Evolutionary conservation across 371 early-diverging fungal genomes (phyloP), one percentile per base, ranked within the genome.

Genomic region (Smittium mucronatum): DNA sequence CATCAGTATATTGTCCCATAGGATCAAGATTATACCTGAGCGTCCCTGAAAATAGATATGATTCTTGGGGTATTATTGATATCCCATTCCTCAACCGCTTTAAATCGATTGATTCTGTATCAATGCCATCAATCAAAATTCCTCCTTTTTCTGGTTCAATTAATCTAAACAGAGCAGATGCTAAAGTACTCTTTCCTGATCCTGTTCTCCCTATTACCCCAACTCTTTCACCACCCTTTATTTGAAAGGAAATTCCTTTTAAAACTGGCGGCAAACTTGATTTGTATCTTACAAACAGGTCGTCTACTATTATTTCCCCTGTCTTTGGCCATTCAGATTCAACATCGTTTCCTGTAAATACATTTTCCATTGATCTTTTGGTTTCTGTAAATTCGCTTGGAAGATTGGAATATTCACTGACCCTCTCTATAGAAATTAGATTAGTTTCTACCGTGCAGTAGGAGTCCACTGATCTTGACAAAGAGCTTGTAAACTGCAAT

Each of bases 31-130:
- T 89, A 2, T 78, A 77, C 17, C 89, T 77, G 0, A 88, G 74
- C 0, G 88, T 81, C 36, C 94, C 94, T 33, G 86, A 85, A 79
- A 95, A 95, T 8, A 97, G 76, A 29, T 93, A 89, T 2, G 96
- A 94, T 66, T 97, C 97, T 77, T 98, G 97, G 2, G 97, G 97
- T 74, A 98, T 93, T 68, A 98, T 93, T 0, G 92, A 86, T 31
- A 90, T 78, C n/a, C 87, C 81, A 31, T 82, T 84, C 70, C 92
- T 79, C 70, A 97, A 79, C 70, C 90, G 89, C 58, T 78, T 76
- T 2, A 96, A 78, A 5, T 88, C 86, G 21, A 98, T 70, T 0
- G 75, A 78, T 1, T 87, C 76, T 17, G 94, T 92, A 72, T 94
- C 88, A 0, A 93, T 80, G 16, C 90, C 93, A 75, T 98, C 94